A percentile compares a stretch with the other conserved stretches of the same genome.
Evolutionary conservation across 371 early-diverging fungal genomes (phyloP).

Genomic region (Apophysomyces variabilis): DNA sequence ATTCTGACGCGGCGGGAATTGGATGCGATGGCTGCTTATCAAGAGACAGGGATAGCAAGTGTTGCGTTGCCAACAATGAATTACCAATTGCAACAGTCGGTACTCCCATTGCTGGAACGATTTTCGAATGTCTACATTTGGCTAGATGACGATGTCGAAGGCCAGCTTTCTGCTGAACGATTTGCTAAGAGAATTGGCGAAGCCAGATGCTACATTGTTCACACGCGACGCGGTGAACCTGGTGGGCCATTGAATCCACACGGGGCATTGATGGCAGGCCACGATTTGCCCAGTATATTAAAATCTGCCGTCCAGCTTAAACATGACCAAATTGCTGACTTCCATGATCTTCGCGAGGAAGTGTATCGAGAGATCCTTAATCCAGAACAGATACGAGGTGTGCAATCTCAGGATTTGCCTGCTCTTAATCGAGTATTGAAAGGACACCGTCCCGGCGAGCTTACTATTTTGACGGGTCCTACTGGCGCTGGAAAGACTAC

Average conservation of each 20-base stretch:
- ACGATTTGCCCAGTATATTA: slow-evolving; percentile 40
- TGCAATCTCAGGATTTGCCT: slow-evolving; percentile 64
- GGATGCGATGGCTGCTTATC: slow-evolving; percentile 76
- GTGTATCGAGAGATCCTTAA: slow-evolving; percentile 71
- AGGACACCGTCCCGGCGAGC: slow-evolving; percentile 77
- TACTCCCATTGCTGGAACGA: slow-evolving; percentile 65
- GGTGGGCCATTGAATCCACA: slow-evolving; percentile 52
- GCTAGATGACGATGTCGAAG: slow-evolving; percentile 74
- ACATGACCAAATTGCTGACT: slow-evolving; percentile 72
- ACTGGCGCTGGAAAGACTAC: slow-evolving; percentile 84
- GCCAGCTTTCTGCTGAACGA: slow-evolving; percentile 61
- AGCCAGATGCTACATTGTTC: slow-evolving; percentile 60
- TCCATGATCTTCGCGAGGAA: slow-evolving; percentile 62
- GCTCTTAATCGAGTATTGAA: slow-evolving; percentile 67
- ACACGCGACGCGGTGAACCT: slow-evolving; percentile 39
- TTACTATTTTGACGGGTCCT: slow-evolving; percentile 77
- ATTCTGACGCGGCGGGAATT: slow-evolving; percentile 66
- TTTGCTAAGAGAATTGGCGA: slow-evolving; percentile 71
- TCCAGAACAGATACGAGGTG: slow-evolving; percentile 70
- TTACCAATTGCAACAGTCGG: slow-evolving; percentile 67
- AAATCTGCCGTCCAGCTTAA: slow-evolving; percentile 49
- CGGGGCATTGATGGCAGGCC: slow-evolving; percentile 37
- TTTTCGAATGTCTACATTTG: slow-evolving; percentile 71
- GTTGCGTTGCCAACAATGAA: slow-evolving; percentile 57
- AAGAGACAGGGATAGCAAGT: slow-evolving; percentile 67